Conservation (phyloP, 2,329 filamentous ascomycete genomes). For the Fusarium nematophilum region DNA sequence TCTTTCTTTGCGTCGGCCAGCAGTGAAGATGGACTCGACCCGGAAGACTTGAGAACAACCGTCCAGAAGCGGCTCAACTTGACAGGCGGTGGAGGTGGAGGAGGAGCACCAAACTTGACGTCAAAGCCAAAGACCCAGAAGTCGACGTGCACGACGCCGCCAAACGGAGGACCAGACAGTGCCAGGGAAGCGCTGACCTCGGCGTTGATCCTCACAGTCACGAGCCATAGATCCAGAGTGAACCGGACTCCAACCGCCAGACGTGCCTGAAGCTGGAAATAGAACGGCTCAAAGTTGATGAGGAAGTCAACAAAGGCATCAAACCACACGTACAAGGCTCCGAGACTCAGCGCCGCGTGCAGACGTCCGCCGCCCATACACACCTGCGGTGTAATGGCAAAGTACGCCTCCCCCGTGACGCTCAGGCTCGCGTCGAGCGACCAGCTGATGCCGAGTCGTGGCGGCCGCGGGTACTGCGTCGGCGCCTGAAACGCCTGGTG, state of each 20-base stretch:
- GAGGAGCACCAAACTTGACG: constrained; percentile 41
- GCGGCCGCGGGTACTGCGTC: constrained; percentile 46
- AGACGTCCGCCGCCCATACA: constrained; percentile 51
- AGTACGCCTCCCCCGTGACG: constrained; percentile 51
- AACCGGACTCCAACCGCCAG: constrained; percentile 42
- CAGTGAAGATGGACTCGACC: too few species aligned
- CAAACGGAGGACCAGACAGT: constrained; percentile 28
- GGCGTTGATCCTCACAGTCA: constrained; percentile 24
- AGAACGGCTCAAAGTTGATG: constrained; percentile 26
- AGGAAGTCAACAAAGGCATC: constrained; percentile 29
- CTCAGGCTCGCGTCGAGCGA: constrained; percentile 30
- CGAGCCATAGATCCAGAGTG: constrained; percentile 24
- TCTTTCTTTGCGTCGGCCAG: too few species aligned
- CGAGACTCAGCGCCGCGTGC: not conserved
- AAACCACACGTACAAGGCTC: constrained; percentile 3
- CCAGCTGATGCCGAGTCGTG: constrained; percentile 48
- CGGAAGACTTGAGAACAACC: too few species aligned
- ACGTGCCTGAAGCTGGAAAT: constrained; percentile 23
- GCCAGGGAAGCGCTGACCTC: constrained; percentile 28
- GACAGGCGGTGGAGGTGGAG: too few species aligned
- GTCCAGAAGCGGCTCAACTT: too few species aligned
- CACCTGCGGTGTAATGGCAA: constrained; percentile 52
- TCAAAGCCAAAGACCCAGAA: constrained; percentile 42
- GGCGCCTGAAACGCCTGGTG: constrained; percentile 45
- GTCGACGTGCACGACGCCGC: constrained; percentile 38